Conservation (phyloP, 805 yeast genomes). For the Yamadazyma philogaea region DNA sequence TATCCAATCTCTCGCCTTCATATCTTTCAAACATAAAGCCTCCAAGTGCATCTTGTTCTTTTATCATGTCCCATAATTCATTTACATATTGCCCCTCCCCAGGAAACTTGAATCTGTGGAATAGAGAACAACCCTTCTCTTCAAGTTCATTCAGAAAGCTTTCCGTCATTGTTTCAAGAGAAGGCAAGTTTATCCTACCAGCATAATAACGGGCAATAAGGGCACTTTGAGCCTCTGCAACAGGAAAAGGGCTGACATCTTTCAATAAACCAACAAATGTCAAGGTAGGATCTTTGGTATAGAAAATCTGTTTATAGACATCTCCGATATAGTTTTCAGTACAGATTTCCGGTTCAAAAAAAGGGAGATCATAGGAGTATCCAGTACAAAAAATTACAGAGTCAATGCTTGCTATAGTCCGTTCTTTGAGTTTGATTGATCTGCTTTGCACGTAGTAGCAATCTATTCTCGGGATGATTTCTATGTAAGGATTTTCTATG, state of each 20-base stretch:
- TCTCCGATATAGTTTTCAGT: constrained; percentile 16
- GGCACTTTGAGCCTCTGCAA: constrained; percentile 48
- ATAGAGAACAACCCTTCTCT: constrained; percentile 20
- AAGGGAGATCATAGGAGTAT: constrained; percentile 35
- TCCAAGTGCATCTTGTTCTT: constrained; percentile 2
- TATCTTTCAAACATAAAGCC: constrained; percentile 9
- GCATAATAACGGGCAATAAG: constrained; percentile 39
- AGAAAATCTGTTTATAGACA: constrained; percentile 46
- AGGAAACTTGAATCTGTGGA: constrained; percentile 49
- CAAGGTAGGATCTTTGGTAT: constrained; percentile 45
- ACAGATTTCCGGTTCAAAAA: constrained; percentile 22
- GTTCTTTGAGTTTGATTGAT: constrained; percentile 4
- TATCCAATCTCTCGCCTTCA: constrained; percentile 6
- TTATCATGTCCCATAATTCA: constrained; percentile 24
- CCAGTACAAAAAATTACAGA: constrained; percentile 38
- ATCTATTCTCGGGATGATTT: constrained; percentile 12
- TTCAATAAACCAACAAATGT: constrained; percentile 41
- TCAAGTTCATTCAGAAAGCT: constrained; percentile 28
- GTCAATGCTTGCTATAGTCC: constrained; percentile 20
- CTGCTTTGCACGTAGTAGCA: constrained; percentile 31
- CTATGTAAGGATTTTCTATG: constrained; percentile 10
- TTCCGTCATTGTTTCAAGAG: constrained; percentile 30
- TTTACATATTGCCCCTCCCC: constrained; percentile 59
- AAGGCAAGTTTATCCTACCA: constrained; percentile 43
- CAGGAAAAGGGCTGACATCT: constrained; percentile 50